These are phyloP conservation scores for Corniculantispora saksenae DNA, from an alignment of 2,329 filamentous ascomycete species.

Conservation along the genomic window DNA sequence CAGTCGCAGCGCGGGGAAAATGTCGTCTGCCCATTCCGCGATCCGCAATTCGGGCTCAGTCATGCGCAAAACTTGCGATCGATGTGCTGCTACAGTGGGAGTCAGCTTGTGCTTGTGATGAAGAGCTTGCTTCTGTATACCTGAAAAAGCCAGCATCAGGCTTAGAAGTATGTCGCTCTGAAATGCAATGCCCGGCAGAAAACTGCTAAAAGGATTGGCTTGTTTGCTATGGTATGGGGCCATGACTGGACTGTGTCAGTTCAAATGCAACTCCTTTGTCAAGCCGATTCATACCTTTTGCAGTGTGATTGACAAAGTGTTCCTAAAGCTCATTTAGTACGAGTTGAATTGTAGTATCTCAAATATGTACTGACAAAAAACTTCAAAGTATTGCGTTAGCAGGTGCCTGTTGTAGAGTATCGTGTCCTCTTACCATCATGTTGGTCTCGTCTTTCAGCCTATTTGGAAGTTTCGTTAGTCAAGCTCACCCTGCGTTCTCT, in stretches of 20 bases:
- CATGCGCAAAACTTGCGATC: conserved; percentile 72
- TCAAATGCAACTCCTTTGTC: not conserved
- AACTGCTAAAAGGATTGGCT: conserved; percentile 54
- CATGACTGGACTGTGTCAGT: conserved; percentile 44
- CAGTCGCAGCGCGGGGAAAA: conserved; percentile 70
- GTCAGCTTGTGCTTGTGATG: conserved; percentile 2
- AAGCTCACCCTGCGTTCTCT: too few species aligned
- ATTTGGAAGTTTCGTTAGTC: conserved; percentile 45
- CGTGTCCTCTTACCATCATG: conserved; percentile 51
- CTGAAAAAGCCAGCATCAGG: conserved; percentile 75
- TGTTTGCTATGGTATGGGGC: conserved; percentile 53
- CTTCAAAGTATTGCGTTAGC: conserved; percentile 32
- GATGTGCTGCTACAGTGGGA: conserved; percentile 64
- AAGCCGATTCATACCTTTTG: conserved; percentile 54
- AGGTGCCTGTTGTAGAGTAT: not conserved
- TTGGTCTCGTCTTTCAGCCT: conserved; percentile 73
- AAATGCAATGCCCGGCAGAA: conserved; percentile 63
- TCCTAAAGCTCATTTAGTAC: conserved; percentile 35
- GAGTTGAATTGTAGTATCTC: not conserved
- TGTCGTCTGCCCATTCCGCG: conserved; percentile 76
- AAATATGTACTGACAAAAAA: conserved; percentile 47
- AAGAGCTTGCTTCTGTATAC: conserved; percentile 25
- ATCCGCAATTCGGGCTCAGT: conserved; percentile 76
- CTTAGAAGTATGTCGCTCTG: conserved; percentile 72
- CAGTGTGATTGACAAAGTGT: conserved; percentile 77